A percentile compares a stretch with the other conserved stretches of the same genome.
These are phyloP conservation scores for Mucuna pruriens DNA, from an alignment of 306 rosid genomes.

Conservation along the genomic window DNA sequence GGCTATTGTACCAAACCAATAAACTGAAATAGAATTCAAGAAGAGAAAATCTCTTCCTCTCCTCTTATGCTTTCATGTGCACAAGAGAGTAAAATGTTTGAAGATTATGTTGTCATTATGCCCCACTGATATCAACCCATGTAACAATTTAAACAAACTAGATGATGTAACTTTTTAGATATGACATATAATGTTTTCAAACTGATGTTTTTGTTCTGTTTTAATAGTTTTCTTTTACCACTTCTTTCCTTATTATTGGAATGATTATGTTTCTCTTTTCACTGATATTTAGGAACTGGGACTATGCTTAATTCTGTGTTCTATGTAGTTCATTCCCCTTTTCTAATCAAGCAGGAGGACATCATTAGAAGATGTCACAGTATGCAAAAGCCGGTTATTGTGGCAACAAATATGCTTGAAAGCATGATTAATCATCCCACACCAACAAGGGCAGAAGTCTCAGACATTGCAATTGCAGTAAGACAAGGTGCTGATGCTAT, in stretches of 20 bases:
- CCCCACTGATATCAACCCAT: neutral
- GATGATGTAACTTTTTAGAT: neutral
- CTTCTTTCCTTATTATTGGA: slow-evolving; percentile 15
- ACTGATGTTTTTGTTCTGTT: slow-evolving; percentile 10
- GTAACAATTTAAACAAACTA: slow-evolving; percentile 21
- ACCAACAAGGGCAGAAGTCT: slow-evolving; percentile 97
- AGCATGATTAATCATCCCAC: slow-evolving; percentile 98
- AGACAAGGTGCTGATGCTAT: slow-evolving; percentile 95
- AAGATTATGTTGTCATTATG: neutral
- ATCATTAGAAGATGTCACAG: slow-evolving; percentile 79
- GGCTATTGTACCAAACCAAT: neutral
- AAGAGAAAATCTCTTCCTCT: neutral
- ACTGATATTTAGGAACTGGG: slow-evolving; percentile 19
- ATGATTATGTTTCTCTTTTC: neutral
- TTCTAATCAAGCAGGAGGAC: slow-evolving; percentile 70
- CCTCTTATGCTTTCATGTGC: neutral
- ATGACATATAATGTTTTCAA: slow-evolving; percentile 5
- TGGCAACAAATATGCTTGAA: slow-evolving; percentile 98
- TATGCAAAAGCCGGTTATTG: slow-evolving; percentile 94
- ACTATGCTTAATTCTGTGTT: slow-evolving; percentile 25
- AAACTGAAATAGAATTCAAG: neutral
- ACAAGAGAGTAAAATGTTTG: neutral
- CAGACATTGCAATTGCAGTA: slow-evolving; percentile 96
- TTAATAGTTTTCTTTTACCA: slow-evolving; percentile 4
- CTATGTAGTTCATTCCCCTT: slow-evolving; percentile 22